Conservation (phyloP, 805 yeast genomes). For the Saccharomyces kudriavzevii region DNA sequence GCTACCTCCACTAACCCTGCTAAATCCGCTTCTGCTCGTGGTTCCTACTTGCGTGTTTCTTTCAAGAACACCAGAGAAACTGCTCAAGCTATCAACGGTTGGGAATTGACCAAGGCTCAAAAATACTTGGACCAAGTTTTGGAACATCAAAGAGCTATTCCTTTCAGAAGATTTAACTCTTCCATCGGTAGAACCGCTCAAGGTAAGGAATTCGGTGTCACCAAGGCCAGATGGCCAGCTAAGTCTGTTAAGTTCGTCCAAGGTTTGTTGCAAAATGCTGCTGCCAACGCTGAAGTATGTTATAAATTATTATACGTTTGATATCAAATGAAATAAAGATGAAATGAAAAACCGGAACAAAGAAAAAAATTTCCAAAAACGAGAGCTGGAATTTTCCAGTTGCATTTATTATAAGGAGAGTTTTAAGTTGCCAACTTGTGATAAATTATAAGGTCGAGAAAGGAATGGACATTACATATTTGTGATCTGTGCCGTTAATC, state of each 20-base stretch:
- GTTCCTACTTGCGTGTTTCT: slow-evolving; percentile 97
- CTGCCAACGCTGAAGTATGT: slow-evolving; percentile 90
- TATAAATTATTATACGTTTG: slow-evolving; percentile 4
- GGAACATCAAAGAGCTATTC: slow-evolving; percentile 98
- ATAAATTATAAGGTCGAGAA: background rate
- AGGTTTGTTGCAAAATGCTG: slow-evolving; percentile 94
- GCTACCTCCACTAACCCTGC: slow-evolving; percentile 99
- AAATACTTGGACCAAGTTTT: slow-evolving; percentile 90
- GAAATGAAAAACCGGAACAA: background rate
- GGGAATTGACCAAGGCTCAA: slow-evolving; percentile 95
- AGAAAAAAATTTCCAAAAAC: background rate
- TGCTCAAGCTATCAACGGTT: slow-evolving; percentile 96
- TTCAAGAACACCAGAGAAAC: slow-evolving; percentile 99
- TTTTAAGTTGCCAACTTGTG: background rate
- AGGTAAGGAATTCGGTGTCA: slow-evolving; percentile 99
- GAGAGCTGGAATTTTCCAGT: background rate
- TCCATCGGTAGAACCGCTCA: slow-evolving; percentile 99
- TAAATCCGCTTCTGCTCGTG: slow-evolving; percentile 98
- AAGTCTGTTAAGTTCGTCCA: slow-evolving; percentile 94
- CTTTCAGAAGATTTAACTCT: slow-evolving; percentile 95
- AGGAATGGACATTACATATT: background rate
- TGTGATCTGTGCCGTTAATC: background rate
- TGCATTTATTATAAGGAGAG: background rate
- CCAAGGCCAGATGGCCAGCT: slow-evolving; percentile 99
- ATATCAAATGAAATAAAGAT: background rate